A percentile compares a stretch with the other conserved stretches of the same genome.
These are phyloP conservation scores for Vaucheria bursata DNA, from an alignment of 352 stramenopile species.

Conservation along the genomic window DNA sequence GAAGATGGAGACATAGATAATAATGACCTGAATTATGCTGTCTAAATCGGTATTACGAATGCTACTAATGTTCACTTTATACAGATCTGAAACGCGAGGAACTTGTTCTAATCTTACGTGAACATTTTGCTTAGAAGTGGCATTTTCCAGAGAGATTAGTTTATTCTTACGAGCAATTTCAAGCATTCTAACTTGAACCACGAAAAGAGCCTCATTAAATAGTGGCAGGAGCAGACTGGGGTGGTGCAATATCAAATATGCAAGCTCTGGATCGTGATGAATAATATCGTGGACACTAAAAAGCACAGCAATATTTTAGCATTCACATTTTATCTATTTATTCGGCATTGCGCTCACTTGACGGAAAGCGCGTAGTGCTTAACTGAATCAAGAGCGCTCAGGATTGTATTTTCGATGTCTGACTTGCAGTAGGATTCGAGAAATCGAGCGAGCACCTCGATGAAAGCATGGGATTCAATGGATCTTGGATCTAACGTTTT, in stretches of 20 bases:
- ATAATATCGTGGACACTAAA: slow-evolving; percentile 37
- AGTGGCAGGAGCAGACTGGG: slow-evolving; percentile 33
- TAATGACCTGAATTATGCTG: slow-evolving; percentile 68
- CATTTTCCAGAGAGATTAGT: background rate
- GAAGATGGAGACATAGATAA: too few species aligned
- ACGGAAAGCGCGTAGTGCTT: slow-evolving; percentile 32
- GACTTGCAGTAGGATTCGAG: slow-evolving; percentile 28
- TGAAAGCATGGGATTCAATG: slow-evolving; percentile 23
- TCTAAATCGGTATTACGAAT: slow-evolving; percentile 79
- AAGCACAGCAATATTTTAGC: background rate
- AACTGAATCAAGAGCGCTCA: slow-evolving; percentile 17
- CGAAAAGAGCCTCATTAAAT: slow-evolving; percentile 26
- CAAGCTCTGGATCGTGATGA: slow-evolving; percentile 33
- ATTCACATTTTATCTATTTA: background rate
- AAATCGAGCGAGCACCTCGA: slow-evolving; percentile 20
- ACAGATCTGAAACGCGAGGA: slow-evolving; percentile 67
- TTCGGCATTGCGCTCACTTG: slow-evolving; percentile 25
- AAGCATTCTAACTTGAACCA: slow-evolving; percentile 29
- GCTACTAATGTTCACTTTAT: slow-evolving; percentile 71
- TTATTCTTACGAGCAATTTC: slow-evolving; percentile 16
- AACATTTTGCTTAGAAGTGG: slow-evolving; percentile 56
- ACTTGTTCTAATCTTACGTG: slow-evolving; percentile 74
- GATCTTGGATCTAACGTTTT: too few species aligned
- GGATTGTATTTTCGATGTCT: slow-evolving; percentile 24
- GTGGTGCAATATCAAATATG: slow-evolving; percentile 32